Conservation (phyloP, 2,329 filamentous ascomycete genomes). For the Tolypocladium ophioglossoides region DNA sequence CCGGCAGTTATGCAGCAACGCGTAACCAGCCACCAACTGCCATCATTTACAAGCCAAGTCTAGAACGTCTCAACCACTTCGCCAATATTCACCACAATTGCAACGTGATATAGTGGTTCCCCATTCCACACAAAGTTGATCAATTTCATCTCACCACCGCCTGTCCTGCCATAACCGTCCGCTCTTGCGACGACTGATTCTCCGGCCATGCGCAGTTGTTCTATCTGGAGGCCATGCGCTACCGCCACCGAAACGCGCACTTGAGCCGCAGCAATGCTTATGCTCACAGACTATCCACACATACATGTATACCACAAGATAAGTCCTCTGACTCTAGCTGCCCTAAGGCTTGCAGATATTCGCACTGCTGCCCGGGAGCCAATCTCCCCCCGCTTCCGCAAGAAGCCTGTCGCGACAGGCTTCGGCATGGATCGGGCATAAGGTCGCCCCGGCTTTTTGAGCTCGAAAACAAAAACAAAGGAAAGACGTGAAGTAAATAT, state of each 20-base stretch:
- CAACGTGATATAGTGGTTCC: background rate
- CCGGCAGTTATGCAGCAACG: no score
- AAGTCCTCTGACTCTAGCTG: background rate
- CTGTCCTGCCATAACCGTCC: background rate
- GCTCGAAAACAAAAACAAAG: slow-evolving; percentile 3
- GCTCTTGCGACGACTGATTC: background rate
- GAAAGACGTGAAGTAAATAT: slow-evolving; percentile 3
- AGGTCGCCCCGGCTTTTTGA: slow-evolving; percentile 6
- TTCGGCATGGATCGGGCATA: background rate
- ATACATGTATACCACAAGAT: slow-evolving; percentile 1
- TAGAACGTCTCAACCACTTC: background rate
- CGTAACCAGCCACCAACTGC: background rate
- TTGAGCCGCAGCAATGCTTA: background rate
- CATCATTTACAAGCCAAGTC: background rate
- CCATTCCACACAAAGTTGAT: background rate
- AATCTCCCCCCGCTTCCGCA: background rate
- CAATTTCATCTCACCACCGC: slow-evolving; percentile 1
- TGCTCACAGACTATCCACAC: slow-evolving; percentile 1
- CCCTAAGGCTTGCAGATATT: background rate
- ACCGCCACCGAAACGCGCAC: background rate
- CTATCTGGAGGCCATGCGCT: background rate
- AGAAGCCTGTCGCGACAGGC: background rate
- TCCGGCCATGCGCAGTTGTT: background rate
- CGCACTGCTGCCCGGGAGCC: background rate
- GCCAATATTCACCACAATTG: background rate